phyloP scores from a whole-genome alignment of 371 early-diverging fungal species.

The Mucor saturninus region DNA sequence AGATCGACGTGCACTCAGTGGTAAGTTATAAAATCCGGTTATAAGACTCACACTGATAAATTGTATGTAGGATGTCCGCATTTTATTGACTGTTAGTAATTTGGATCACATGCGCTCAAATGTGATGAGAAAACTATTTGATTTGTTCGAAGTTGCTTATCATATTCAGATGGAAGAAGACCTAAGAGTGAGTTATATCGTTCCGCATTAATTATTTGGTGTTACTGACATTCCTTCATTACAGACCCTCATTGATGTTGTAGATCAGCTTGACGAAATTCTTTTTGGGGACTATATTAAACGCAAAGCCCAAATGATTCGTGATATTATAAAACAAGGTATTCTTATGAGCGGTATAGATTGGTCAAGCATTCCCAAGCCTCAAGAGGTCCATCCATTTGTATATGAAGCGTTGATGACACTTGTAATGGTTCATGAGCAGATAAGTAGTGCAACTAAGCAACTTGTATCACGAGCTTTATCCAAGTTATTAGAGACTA shows the following conservation, averaged over 20 bases:
- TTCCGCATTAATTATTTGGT: not conserved
- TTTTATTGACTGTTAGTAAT: slow-evolving; percentile 82
- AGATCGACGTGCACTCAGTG: slow-evolving; percentile 52
- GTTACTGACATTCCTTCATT: not conserved
- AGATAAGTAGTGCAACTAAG: slow-evolving; percentile 79
- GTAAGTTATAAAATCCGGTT: slow-evolving; percentile 14
- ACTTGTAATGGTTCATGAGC: slow-evolving; percentile 90
- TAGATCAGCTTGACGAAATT: slow-evolving; percentile 75
- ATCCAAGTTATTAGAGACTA: slow-evolving; percentile 67
- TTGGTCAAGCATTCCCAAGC: slow-evolving; percentile 78
- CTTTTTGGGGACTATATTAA: slow-evolving; percentile 85
- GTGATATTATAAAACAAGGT: slow-evolving; percentile 75
- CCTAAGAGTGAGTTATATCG: slow-evolving; percentile 54
- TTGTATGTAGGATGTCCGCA: slow-evolving; percentile 61
- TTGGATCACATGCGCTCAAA: slow-evolving; percentile 69
- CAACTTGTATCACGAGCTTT: slow-evolving; percentile 79
- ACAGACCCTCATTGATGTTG: slow-evolving; percentile 64
- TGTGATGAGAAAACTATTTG: slow-evolving; percentile 76
- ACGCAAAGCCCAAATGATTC: slow-evolving; percentile 70
- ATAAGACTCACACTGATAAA: not conserved
- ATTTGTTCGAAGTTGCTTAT: slow-evolving; percentile 73
- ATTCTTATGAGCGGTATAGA: slow-evolving; percentile 86
- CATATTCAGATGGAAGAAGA: slow-evolving; percentile 67
- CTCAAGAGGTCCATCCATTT: slow-evolving; percentile 86
- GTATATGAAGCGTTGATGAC: slow-evolving; percentile 85